These are phyloP conservation scores for Taphrina flavorubra DNA, from an alignment of 1,139 yeast genomes.

Conservation along the genomic window DNA sequence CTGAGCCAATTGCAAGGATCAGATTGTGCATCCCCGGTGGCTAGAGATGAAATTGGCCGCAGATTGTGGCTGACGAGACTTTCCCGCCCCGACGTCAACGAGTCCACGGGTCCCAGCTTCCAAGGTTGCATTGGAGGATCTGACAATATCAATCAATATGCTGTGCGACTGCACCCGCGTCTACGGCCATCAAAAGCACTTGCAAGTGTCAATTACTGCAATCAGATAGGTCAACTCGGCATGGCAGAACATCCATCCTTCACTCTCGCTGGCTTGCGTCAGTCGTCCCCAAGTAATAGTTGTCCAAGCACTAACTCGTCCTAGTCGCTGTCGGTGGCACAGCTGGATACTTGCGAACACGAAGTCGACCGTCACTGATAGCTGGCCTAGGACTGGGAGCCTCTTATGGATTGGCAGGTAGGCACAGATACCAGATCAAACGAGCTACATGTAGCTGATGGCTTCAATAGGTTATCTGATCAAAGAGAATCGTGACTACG, in stretches of 20 bases:
- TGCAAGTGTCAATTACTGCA: not conserved
- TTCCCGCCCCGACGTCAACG: not conserved
- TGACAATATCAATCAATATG: too few species aligned
- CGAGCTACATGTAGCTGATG: not conserved
- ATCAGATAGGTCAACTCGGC: not conserved
- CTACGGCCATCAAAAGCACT: too few species aligned
- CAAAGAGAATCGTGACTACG: conserved; percentile 74
- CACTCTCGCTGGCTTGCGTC: conserved; percentile 69
- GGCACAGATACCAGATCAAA: not conserved
- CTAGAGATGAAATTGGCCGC: conserved; percentile 6
- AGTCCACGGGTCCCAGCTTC: too few species aligned
- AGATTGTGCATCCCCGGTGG: not conserved
- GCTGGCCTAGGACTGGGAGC: conserved; percentile 77
- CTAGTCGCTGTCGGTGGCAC: conserved; percentile 69
- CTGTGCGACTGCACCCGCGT: too few species aligned
- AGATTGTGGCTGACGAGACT: not conserved
- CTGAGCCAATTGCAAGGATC: too few species aligned
- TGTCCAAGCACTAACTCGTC: not conserved
- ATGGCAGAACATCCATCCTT: conserved; percentile 65
- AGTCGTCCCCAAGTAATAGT: not conserved
- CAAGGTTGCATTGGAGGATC: too few species aligned
- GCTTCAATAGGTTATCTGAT: conserved; percentile 58
- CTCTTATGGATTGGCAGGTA: conserved; percentile 74
- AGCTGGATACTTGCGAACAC: conserved; percentile 69
- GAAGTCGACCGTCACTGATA: conserved; percentile 76